Conservation (phyloP, 2,329 filamentous ascomycete genomes). For the Tolypocladium pustulatum region DNA sequence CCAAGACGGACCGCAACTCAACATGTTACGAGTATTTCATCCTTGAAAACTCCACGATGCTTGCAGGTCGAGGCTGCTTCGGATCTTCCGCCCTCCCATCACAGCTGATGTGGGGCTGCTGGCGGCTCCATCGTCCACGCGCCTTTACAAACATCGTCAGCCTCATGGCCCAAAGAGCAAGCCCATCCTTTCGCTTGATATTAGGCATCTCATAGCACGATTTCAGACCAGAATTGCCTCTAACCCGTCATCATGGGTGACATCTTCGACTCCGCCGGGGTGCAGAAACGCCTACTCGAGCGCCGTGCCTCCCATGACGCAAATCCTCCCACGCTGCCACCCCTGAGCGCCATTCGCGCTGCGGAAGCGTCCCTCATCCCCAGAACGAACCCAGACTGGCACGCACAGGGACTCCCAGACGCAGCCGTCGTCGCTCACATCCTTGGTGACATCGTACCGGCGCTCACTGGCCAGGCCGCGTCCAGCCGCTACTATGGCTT, state of each 20-base stretch:
- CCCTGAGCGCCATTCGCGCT: constrained; percentile 17
- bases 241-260: background rate
- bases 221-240: background rate
- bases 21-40: no score
- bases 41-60: background rate
- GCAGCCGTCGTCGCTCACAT: constrained; percentile 30
- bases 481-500: constrained; percentile 76
- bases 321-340: constrained; percentile 27
- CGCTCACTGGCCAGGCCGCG: constrained; percentile 55
- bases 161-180: background rate
- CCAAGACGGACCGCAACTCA: background rate
- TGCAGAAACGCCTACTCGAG: constrained; percentile 9
- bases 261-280: background rate
- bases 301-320: constrained; percentile 7
- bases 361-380: constrained; percentile 28
- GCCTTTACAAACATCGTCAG: background rate
- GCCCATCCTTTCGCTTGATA: background rate
- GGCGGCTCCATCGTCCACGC: background rate
- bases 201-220: background rate
- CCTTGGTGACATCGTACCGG: constrained; percentile 36
- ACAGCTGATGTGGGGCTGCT: background rate
- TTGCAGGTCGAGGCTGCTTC: background rate
- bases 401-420: constrained; percentile 19
- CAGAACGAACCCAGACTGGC: constrained; percentile 11
- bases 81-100: background rate